Conservation (phyloP, 2,329 filamentous ascomycete species). For the Trichoderma brevicompactum region DNA sequence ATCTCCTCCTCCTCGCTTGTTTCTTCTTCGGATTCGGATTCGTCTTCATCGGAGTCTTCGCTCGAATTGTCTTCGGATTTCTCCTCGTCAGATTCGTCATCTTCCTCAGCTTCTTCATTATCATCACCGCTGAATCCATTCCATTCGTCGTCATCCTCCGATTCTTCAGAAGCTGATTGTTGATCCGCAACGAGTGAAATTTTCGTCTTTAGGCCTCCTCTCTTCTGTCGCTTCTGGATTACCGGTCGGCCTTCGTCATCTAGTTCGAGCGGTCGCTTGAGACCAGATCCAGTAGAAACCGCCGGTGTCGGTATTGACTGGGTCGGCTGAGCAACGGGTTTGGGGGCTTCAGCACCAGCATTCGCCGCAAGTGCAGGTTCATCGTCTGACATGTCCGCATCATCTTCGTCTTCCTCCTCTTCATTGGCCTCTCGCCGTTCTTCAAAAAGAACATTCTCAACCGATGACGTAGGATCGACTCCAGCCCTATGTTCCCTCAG, state of each 20-base stretch:
- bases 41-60: slow-evolving; percentile 37
- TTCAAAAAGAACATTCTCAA: slow-evolving; percentile 59
- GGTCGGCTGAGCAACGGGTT: not conserved
- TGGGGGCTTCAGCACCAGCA: slow-evolving; percentile 27
- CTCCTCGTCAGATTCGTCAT: slow-evolving; percentile 41
- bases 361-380: slow-evolving; percentile 30
- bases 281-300: slow-evolving; percentile 67
- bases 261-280: slow-evolving; percentile 84
- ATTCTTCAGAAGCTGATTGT: slow-evolving; percentile 45
- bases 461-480: slow-evolving; percentile 57
- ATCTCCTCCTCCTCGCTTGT: slow-evolving; percentile 41
- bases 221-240: slow-evolving; percentile 79
- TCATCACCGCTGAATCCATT: slow-evolving; percentile 63
- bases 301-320: slow-evolving; percentile 25
- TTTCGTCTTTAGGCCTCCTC: slow-evolving; percentile 64
- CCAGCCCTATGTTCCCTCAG: slow-evolving; percentile 69
- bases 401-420: slow-evolving; percentile 38
- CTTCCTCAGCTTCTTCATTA: slow-evolving; percentile 41
- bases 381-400: slow-evolving; percentile 19
- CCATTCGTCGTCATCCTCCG: slow-evolving; percentile 53
- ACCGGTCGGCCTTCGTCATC: slow-evolving; percentile 80
- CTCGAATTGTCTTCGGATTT: slow-evolving; percentile 35
- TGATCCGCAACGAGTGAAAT: slow-evolving; percentile 50
- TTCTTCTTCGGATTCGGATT: slow-evolving; percentile 41
- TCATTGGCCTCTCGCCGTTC: slow-evolving; percentile 39